Evolutionary conservation across 2,329 filamentous ascomycete species (phyloP).

Genomic region (Gaeumannomyces sp.): DNA sequence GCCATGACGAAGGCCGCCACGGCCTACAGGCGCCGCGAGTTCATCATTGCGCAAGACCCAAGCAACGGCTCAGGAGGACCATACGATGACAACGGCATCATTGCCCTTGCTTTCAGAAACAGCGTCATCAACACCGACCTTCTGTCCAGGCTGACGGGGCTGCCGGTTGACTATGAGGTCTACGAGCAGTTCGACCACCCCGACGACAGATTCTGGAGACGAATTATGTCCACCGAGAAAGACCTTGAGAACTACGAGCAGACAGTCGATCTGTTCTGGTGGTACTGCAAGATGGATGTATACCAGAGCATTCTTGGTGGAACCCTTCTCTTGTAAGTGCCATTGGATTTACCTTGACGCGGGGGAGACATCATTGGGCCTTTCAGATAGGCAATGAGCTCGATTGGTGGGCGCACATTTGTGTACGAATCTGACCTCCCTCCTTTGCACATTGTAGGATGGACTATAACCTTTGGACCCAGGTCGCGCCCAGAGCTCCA

Average conservation of each 20-base stretch:
- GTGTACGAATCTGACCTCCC: constrained; percentile 10
- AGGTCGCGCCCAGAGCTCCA: constrained; percentile 78
- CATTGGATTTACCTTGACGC: neutral
- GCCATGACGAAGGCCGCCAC: constrained; percentile 67
- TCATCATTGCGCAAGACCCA: neutral
- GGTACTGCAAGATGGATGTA: constrained; percentile 90
- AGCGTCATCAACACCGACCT: constrained; percentile 31
- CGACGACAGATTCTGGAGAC: neutral
- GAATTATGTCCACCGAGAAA: constrained; percentile 32
- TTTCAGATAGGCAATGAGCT: neutral
- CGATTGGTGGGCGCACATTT: neutral
- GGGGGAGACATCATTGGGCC: no score
- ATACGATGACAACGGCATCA: neutral
- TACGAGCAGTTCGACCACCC: constrained; percentile 23
- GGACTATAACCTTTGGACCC: constrained; percentile 74
- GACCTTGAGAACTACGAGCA: constrained; percentile 79
- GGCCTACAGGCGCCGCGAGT: constrained; percentile 44
- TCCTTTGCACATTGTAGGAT: constrained; percentile 45
- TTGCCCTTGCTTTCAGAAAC: neutral
- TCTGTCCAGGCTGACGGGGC: constrained; percentile 34
- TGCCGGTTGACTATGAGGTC: constrained; percentile 29
- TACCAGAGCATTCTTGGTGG: constrained; percentile 88
- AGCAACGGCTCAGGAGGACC: neutral
- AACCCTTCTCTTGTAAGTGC: constrained; percentile 72
- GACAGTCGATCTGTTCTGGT: constrained; percentile 86